Evolutionary conservation across 768 basidiomycete genomes (phyloP).

Genomic region (Tylopilus subfusipes): DNA sequence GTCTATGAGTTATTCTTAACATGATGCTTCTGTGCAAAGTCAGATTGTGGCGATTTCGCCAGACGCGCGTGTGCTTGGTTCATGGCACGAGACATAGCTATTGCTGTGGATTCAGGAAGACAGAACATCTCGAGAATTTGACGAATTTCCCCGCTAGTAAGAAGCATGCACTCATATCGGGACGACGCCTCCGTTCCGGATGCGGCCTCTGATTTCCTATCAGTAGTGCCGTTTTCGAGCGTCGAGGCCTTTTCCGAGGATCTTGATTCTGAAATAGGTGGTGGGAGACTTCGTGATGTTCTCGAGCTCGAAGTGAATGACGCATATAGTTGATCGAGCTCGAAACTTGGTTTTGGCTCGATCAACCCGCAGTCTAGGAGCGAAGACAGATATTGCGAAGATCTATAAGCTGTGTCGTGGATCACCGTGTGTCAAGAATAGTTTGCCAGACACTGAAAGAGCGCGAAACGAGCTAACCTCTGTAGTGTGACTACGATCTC

Average conservation of each 20-base stretch:
- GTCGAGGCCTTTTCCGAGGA: constrained; percentile 9
- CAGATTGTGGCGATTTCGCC: constrained; percentile 7
- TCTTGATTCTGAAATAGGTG: constrained; percentile 2
- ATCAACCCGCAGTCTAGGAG: constrained; percentile 57
- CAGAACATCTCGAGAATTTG: constrained; percentile 44
- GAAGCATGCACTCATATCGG: constrained; percentile 35
- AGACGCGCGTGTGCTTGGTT: constrained; percentile 48
- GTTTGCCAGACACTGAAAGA: neutral
- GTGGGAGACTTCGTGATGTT: constrained; percentile 7
- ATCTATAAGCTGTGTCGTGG: constrained; percentile 52
- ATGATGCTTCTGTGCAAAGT: neutral
- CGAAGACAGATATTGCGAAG: constrained; percentile 62
- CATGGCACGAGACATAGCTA: constrained; percentile 60
- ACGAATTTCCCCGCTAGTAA: constrained; percentile 54
- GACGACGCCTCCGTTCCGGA: constrained; percentile 1
- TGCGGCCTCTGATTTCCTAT: constrained; percentile 1
- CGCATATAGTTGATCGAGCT: constrained; percentile 57
- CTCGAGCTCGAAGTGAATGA: constrained; percentile 23
- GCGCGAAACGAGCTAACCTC: constrained; percentile 42
- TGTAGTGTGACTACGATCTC: constrained; percentile 84
- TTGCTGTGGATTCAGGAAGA: constrained; percentile 41
- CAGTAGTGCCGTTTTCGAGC: neutral
- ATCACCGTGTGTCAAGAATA: neutral
- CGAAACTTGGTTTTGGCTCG: constrained; percentile 49
- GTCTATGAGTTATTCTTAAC: neutral